phyloP scores from a whole-genome alignment of 352 stramenopile species.

The Phytophthora aleatoria region DNA sequence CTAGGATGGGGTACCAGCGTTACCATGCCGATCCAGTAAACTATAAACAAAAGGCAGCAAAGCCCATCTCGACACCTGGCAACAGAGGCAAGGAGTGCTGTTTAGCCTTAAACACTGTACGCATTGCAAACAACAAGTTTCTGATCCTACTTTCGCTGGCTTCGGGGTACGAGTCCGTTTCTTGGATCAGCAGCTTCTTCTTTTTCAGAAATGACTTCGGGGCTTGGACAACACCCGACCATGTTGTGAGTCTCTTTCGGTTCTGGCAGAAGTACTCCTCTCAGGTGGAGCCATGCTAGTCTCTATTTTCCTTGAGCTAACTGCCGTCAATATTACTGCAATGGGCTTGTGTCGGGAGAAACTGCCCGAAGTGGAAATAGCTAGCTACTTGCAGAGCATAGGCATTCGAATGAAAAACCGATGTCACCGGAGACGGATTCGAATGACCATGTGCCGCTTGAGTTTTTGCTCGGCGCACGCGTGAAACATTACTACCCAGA shows the following conservation, averaged over 20 bases:
- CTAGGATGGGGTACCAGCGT: neutral
- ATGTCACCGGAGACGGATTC: conserved; percentile 31
- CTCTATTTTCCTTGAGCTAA: conserved; percentile 3
- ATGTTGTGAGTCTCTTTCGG: conserved; percentile 8
- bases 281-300: neutral
- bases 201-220: conserved; percentile 18
- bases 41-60: conserved; percentile 83
- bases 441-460: conserved; percentile 66
- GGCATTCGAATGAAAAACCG: neutral
- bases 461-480: conserved; percentile 64
- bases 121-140: neutral
- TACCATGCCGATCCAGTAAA: conserved; percentile 89
- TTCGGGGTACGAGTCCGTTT: conserved; percentile 30
- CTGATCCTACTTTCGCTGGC: conserved; percentile 35
- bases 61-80: conserved; percentile 77
- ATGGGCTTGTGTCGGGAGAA: conserved; percentile 17
- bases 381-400: neutral
- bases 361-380: conserved; percentile 15
- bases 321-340: neutral
- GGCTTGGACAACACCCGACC: conserved; percentile 31
- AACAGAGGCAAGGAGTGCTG: neutral
- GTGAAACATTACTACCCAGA: conserved; percentile 46
- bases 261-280: neutral
- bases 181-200: conserved; percentile 10
- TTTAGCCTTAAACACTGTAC: too few relatives aligned